phyloP scores from a whole-genome alignment of 2,329 filamentous ascomycete genomes.

The Macrophomina phaseolina region DNA sequence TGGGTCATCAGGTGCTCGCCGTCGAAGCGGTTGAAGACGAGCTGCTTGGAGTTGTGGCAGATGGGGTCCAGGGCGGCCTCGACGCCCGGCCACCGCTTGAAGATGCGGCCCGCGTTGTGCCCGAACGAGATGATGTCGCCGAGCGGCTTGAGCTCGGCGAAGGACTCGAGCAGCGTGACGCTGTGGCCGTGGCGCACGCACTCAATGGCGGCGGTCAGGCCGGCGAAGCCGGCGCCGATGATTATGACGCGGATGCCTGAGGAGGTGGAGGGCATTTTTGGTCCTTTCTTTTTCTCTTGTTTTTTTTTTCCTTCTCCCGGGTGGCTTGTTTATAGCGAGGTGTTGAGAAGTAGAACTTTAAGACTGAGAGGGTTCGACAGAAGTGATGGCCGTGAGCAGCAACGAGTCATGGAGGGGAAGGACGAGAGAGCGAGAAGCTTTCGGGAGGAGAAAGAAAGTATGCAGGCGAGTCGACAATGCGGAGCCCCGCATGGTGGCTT shows the following conservation, averaged over 20 bases:
- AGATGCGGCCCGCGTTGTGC: conserved; percentile 65
- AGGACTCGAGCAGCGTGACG: conserved; percentile 63
- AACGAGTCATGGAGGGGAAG: neutral
- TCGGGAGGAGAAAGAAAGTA: neutral
- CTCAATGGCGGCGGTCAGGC: conserved; percentile 68
- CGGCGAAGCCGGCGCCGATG: conserved; percentile 61
- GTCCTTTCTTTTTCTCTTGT: too few relatives aligned
- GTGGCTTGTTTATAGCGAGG: neutral
- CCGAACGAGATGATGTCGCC: conserved; percentile 69
- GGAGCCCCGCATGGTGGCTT: neutral
- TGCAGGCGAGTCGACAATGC: neutral
- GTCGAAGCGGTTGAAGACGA: conserved; percentile 65
- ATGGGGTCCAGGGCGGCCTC: conserved; percentile 55
- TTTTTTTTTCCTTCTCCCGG: too few relatives aligned
- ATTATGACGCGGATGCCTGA: conserved; percentile 43
- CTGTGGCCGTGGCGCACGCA: conserved; percentile 65
- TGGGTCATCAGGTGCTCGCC: conserved; percentile 68
- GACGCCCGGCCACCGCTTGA: conserved; percentile 57
- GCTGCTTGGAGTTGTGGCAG: conserved; percentile 60
- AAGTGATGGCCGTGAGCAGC: neutral
- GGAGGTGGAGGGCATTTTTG: neutral
- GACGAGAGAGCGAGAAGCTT: neutral
- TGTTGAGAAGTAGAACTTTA: neutral
- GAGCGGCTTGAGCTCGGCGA: conserved; percentile 61
- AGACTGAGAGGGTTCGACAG: too few relatives aligned